Evolutionary conservation across 768 basidiomycete genomes (phyloP).

Genomic region (Tricholoma flavovirens): DNA sequence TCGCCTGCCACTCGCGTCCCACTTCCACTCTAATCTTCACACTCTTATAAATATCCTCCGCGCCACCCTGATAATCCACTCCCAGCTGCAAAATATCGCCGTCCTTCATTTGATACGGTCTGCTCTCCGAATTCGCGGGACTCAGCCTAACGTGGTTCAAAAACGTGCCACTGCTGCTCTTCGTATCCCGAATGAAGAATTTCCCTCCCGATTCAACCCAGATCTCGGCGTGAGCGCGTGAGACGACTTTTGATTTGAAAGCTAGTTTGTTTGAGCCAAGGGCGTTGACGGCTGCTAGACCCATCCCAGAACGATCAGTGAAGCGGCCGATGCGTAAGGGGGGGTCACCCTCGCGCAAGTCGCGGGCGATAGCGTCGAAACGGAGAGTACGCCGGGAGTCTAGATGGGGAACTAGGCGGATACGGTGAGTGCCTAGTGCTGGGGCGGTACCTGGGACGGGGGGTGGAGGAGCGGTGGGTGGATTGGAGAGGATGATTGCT

Average conservation of each 20-base stretch:
- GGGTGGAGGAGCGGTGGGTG: too few species aligned
- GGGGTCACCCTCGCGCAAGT: constrained; percentile 64
- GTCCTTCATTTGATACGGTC: constrained; percentile 76
- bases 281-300: constrained; percentile 60
- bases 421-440: constrained; percentile 45
- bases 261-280: constrained; percentile 80
- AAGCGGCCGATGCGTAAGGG: constrained; percentile 89
- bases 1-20: constrained; percentile 83
- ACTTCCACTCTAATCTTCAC: constrained; percentile 95
- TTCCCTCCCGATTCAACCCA: constrained; percentile 67
- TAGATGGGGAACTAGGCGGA: constrained; percentile 93
- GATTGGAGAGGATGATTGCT: constrained; percentile 1
- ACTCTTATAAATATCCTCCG: constrained; percentile 95
- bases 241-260: constrained; percentile 95
- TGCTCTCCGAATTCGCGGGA: constrained; percentile 74
- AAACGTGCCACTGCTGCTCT: constrained; percentile 88
- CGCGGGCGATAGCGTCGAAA: constrained; percentile 89
- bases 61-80: constrained; percentile 95
- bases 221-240: constrained; percentile 90
- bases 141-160: constrained; percentile 91
- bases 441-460: constrained; percentile 1
- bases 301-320: constrained; percentile 77
- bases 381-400: constrained; percentile 84
- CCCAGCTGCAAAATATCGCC: constrained; percentile 94
- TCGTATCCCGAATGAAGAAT: constrained; percentile 89